Conservation (phyloP, 2,329 filamentous ascomycete genomes). For the Hymenoscyphus fraxineus region DNA sequence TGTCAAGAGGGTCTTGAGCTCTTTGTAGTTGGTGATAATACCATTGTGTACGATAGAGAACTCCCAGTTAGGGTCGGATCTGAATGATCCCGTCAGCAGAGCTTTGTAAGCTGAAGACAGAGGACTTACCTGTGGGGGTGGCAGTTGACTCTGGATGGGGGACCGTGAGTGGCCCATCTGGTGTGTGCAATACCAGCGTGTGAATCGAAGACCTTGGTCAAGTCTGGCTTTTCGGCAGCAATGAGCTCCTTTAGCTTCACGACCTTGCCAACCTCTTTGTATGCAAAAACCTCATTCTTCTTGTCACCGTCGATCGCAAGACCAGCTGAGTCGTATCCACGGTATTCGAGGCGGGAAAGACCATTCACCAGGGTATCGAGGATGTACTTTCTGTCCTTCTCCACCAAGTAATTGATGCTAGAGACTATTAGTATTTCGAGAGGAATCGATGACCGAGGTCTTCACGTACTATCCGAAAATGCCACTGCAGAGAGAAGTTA, state of each 20-base stretch:
- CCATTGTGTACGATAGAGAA: conserved; percentile 98
- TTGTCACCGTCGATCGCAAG: conserved; percentile 96
- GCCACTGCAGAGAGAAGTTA: conserved; percentile 15
- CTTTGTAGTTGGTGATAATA: conserved; percentile 99
- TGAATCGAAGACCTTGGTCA: conserved; percentile 92
- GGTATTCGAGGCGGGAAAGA: conserved; percentile 93
- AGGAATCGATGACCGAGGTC: not conserved
- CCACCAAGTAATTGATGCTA: conserved; percentile 80
- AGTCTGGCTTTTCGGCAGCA: conserved; percentile 75
- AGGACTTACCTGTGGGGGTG: conserved; percentile 84
- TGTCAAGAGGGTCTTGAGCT: conserved; percentile 88
- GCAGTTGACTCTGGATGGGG: conserved; percentile 92
- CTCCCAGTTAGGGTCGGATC: conserved; percentile 92
- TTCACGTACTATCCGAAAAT: conserved; percentile 18
- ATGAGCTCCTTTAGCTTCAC: conserved; percentile 94
- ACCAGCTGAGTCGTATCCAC: conserved; percentile 96
- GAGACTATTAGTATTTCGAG: conserved; percentile 1
- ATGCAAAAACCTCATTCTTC: conserved; percentile 95
- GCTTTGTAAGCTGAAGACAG: not conserved
- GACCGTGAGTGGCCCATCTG: conserved; percentile 96
- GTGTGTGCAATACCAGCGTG: conserved; percentile 99
- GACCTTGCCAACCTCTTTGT: conserved; percentile 99
- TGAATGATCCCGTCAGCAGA: conserved; percentile 37
- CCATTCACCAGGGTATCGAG: conserved; percentile 95
- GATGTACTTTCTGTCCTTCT: conserved; percentile 97